These are phyloP conservation scores for Tranzscheliella williamsii DNA, from an alignment of 1,284 basidiomycete genomes.

Conservation along the genomic window DNA sequence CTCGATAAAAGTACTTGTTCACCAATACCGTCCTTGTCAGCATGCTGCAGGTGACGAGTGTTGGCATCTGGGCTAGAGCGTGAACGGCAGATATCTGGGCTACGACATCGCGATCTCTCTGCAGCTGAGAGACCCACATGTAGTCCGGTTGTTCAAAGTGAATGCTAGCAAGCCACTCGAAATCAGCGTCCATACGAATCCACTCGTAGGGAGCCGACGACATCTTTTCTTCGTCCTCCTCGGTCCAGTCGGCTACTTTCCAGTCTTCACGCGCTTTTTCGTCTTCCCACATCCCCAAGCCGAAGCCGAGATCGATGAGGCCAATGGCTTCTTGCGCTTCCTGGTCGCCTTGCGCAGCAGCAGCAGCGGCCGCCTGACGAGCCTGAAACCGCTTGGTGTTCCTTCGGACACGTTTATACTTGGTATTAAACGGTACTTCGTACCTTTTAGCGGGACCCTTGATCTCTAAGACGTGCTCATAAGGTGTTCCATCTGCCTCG, in stretches of 20 bases:
- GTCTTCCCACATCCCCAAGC: constrained; percentile 88
- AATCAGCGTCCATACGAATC: constrained; percentile 98
- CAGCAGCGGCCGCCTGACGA: constrained; percentile 86
- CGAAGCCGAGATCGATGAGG: constrained; percentile 92
- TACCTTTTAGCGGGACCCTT: constrained; percentile 83
- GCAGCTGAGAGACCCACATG: constrained; percentile 98
- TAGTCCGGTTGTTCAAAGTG: constrained; percentile 95
- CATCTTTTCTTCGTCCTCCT: constrained; percentile 92
- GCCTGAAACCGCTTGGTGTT: constrained; percentile 94
- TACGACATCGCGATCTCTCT: constrained; percentile 95
- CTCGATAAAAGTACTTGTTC: constrained; percentile 94
- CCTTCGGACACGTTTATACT: constrained; percentile 93
- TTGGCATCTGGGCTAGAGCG: constrained; percentile 74
- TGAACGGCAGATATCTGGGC: constrained; percentile 65
- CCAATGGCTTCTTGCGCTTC: constrained; percentile 89
- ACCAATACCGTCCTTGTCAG: constrained; percentile 91
- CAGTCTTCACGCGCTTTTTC: constrained; percentile 80
- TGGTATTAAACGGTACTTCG: constrained; percentile 99
- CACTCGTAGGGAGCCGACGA: constrained; percentile 87
- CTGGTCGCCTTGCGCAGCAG: constrained; percentile 72
- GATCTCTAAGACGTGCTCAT: constrained; percentile 96
- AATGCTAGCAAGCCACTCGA: constrained; percentile 93
- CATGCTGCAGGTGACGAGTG: constrained; percentile 84
- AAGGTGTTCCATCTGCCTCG: constrained; percentile 97
- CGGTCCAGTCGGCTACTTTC: constrained; percentile 90